Evolutionary conservation across 345 rosid species (phyloP).

Genomic region (Viola odorata): DNA sequence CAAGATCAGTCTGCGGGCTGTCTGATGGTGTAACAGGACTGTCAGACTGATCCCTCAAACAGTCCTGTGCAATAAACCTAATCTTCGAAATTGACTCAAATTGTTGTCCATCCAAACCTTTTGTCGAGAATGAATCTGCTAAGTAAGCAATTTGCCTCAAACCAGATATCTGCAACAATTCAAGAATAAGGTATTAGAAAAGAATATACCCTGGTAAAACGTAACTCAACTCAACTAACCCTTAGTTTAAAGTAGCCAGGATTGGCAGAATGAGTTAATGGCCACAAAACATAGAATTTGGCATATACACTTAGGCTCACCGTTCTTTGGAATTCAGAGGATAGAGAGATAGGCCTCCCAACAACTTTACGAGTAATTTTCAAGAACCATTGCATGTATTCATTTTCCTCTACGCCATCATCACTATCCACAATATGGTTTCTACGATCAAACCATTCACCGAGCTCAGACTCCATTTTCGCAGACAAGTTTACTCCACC

Average conservation of each 20-base stretch:
- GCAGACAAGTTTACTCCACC: slow-evolving; percentile 91
- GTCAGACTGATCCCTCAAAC: slow-evolving; percentile 27
- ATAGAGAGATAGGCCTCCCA: slow-evolving; percentile 29
- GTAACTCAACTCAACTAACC: background rate
- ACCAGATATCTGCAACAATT: slow-evolving; percentile 23
- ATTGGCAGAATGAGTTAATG: no score
- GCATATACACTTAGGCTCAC: slow-evolving; percentile 4
- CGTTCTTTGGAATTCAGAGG: slow-evolving; percentile 32
- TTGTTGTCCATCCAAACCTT: slow-evolving; percentile 28
- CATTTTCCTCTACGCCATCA: slow-evolving; percentile 57
- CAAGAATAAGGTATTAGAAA: slow-evolving; percentile 3
- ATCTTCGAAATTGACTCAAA: slow-evolving; percentile 31
- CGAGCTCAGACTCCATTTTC: slow-evolving; percentile 87
- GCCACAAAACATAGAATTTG: no score
- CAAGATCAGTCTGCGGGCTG: slow-evolving; percentile 17
- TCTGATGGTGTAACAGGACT: slow-evolving; percentile 13
- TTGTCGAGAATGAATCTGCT: slow-evolving; percentile 23
- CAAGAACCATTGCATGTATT: slow-evolving; percentile 74
- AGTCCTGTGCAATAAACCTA: slow-evolving; percentile 32
- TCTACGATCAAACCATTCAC: slow-evolving; percentile 74
- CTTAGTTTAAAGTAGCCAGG: background rate
- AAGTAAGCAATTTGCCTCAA: slow-evolving; percentile 26
- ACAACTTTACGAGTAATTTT: slow-evolving; percentile 64
- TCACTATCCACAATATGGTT: slow-evolving; percentile 58
- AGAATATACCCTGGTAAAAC: background rate